A percentile compares a stretch with the other conserved stretches of the same genome.
Conservation (phyloP, 192 early-diverging fungal genomes). For the Backusella psychrophila region DNA sequence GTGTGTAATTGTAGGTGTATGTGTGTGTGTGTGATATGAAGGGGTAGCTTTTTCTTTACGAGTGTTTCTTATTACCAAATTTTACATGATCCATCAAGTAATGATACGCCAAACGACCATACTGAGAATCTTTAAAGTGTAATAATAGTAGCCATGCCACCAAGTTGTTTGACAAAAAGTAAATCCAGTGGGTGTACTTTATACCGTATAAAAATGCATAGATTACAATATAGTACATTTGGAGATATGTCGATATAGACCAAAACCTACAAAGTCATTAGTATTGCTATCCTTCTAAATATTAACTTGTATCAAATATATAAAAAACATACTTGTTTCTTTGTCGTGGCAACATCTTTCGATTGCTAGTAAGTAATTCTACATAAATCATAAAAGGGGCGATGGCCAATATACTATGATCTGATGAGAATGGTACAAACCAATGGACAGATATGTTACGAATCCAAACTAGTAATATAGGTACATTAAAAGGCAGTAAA, state of each 20-base stretch:
- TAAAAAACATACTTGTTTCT: slow-evolving; percentile 45
- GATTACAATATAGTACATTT: slow-evolving; percentile 41
- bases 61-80: slow-evolving; percentile 32
- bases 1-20: not conserved
- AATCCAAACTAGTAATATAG: slow-evolving; percentile 79
- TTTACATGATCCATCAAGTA: slow-evolving; percentile 29
- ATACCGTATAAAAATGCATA: slow-evolving; percentile 57
- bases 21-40: not conserved
- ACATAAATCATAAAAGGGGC: slow-evolving; percentile 61
- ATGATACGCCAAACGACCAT: slow-evolving; percentile 22
- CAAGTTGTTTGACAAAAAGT: slow-evolving; percentile 46
- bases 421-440: slow-evolving; percentile 79
- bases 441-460: slow-evolving; percentile 76
- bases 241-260: slow-evolving; percentile 29
- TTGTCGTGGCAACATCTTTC: slow-evolving; percentile 56
- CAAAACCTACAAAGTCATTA: slow-evolving; percentile 32
- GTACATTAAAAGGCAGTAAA: slow-evolving; percentile 70
- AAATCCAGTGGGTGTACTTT: slow-evolving; percentile 60
- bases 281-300: slow-evolving; percentile 39
- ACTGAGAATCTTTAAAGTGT: slow-evolving; percentile 32
- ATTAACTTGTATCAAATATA: slow-evolving; percentile 35
- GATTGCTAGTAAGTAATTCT: slow-evolving; percentile 45
- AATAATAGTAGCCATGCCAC: slow-evolving; percentile 37
- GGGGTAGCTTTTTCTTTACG: slow-evolving; percentile 7
- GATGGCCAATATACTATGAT: slow-evolving; percentile 61